phyloP scores from a whole-genome alignment of 306 rosid genomes.

The Cicer cuneatum region DNA sequence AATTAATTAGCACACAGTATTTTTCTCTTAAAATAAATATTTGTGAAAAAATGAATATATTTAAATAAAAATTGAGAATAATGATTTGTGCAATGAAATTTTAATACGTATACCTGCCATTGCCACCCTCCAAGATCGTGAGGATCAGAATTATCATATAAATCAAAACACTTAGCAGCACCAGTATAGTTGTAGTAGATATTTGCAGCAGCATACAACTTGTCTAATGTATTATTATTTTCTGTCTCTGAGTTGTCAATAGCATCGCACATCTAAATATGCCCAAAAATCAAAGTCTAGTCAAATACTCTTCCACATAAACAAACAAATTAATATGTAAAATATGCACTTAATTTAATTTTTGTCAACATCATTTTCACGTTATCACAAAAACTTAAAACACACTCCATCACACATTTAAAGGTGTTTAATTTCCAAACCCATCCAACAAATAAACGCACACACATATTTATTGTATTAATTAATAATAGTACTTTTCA shows the following conservation, averaged over 20 bases:
- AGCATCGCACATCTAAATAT: slow-evolving; percentile 77
- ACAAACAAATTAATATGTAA: neutral
- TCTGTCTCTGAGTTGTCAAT: slow-evolving; percentile 56
- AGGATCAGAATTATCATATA: slow-evolving; percentile 72
- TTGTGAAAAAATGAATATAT: no score
- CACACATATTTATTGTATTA: neutral
- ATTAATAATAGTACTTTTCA: neutral
- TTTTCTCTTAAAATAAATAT: no score
- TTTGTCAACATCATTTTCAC: neutral
- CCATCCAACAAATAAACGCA: neutral
- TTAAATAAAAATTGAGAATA: neutral
- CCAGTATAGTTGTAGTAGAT: slow-evolving; percentile 71
- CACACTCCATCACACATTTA: neutral
- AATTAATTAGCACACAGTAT: no score
- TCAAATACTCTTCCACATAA: slow-evolving; percentile 24
- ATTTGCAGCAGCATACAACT: slow-evolving; percentile 72
- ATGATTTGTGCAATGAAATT: neutral
- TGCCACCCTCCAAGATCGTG: slow-evolving; percentile 76
- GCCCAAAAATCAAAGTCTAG: neutral
- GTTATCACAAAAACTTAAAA: neutral
- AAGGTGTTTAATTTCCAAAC: neutral
- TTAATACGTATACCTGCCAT: slow-evolving; percentile 71
- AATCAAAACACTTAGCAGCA: slow-evolving; percentile 62
- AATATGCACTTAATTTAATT: neutral
- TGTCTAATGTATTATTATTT: slow-evolving; percentile 59